A percentile compares a stretch with the other conserved stretches of the same genome.
Evolutionary conservation across 2,329 filamentous ascomycete species (phyloP).

Genomic region (Sporothrix euskadiensis): DNA sequence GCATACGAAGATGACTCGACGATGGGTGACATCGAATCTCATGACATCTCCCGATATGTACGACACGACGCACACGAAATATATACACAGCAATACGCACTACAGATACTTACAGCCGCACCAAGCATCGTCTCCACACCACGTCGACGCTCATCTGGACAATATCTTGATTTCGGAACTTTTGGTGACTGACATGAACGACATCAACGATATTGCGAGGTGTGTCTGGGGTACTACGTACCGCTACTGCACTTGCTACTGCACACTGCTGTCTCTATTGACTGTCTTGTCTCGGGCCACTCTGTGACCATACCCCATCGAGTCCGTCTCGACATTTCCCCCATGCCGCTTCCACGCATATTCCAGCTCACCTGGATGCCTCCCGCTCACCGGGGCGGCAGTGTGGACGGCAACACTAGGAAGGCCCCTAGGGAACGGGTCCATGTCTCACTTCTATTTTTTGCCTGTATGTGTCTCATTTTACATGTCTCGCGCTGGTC

Average conservation of each 20-base stretch:
- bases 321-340: not conserved
- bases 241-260: constrained; percentile 16
- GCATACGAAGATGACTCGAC: not conserved
- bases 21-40: not conserved
- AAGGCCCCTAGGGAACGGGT: not conserved
- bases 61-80: not conserved
- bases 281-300: constrained; percentile 16
- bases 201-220: not conserved
- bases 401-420: constrained; percentile 1
- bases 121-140: not conserved
- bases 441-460: constrained; percentile 18
- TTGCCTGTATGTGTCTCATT: constrained; percentile 10
- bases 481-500: constrained; percentile 12
- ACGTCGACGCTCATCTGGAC: not conserved
- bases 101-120: not conserved
- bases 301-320: not conserved
- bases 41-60: not conserved
- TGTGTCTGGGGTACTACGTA: constrained; percentile 13
- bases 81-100: not conserved
- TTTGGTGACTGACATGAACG: not conserved
- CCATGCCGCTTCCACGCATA: not conserved
- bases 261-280: constrained; percentile 15
- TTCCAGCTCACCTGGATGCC: constrained; percentile 9
- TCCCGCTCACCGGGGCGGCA: not conserved
- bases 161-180: constrained; percentile 11